A percentile compares a stretch with the other conserved stretches of the same genome.
These are phyloP conservation scores for Basidiobolus meristosporus DNA, from an alignment of 371 early-diverging fungal species.

Conservation along the genomic window DNA sequence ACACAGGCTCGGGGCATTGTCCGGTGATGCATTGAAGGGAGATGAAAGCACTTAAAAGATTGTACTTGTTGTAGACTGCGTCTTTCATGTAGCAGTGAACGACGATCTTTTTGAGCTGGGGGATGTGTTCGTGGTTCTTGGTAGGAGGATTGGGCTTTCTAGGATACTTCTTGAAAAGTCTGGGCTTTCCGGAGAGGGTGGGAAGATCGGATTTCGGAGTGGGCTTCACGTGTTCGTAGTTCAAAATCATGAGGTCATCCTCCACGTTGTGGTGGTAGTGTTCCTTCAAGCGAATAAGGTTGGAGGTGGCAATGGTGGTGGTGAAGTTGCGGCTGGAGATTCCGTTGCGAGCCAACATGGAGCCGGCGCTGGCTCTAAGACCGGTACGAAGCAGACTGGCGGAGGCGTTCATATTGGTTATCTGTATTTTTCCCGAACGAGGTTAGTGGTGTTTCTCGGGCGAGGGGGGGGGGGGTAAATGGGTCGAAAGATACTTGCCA, in stretches of 20 bases:
- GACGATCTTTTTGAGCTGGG: conserved; percentile 39
- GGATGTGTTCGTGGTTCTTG: conserved; percentile 31
- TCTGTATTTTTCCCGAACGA: too few relatives aligned
- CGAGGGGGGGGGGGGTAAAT: too few relatives aligned
- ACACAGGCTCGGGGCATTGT: conserved; percentile 55
- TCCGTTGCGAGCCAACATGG: too few relatives aligned
- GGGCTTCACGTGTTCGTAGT: conserved; percentile 50
- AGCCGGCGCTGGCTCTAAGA: too few relatives aligned
- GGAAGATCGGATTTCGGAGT: conserved; percentile 5
- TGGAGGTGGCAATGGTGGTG: too few relatives aligned
- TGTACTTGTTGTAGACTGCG: conserved; percentile 71
- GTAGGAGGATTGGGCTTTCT: conserved; percentile 22
- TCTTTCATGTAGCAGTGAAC: conserved; percentile 67
- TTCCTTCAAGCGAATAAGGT: conserved; percentile 52
- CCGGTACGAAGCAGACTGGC: too few relatives aligned
- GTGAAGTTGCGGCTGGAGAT: too few relatives aligned
- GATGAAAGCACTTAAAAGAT: conserved; percentile 76
- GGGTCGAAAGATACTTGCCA: too few relatives aligned
- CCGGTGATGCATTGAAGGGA: conserved; percentile 81
- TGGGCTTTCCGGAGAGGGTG: conserved; percentile 4
- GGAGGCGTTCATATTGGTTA: too few relatives aligned
- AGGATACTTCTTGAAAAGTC: neutral
- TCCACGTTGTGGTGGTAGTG: conserved; percentile 62
- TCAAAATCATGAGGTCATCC: conserved; percentile 67
- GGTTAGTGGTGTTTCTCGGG: too few relatives aligned